Evolutionary conservation across 2,329 filamentous ascomycete genomes (phyloP), one percentile per base, ranked within the genome.

Genomic region (Diaporthe vexans): DNA sequence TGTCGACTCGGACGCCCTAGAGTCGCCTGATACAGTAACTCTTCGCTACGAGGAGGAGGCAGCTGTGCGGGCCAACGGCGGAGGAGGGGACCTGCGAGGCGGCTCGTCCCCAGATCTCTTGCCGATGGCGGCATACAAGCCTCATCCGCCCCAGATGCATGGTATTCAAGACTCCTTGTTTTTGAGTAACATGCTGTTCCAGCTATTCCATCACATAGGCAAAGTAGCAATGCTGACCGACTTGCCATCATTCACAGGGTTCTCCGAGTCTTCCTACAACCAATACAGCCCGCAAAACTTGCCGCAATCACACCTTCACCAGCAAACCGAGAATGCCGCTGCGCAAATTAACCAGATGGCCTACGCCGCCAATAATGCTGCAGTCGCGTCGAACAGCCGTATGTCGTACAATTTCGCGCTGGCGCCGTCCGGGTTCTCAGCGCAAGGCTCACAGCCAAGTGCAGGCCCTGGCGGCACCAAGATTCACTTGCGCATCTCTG

Each of bases 121-220:
- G 85, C 91, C 93, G 85, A 95, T 95, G 93, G 93, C 94, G 84
- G 92, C 92, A 85, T 95, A 95, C 88, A 97, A 97, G 85, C 85
- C 91, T 74, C 91, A 93, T 83, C 88, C 92, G 84, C 88, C 93
- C 83, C 93, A 93, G 83, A 90, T 95, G 86, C 93, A 96, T 85
- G 94, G 95, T 97, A 87, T 86, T 94, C 13, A 92, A 67, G 26
- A 24, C 15, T 24, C 37, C 19, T 13, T 15, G 40, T 26, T 54
- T 56, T 52, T 13, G 29, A 33, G 29, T 35, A 35, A 48, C 70
- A 29, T 43, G 46, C 19, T n/a, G 46, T 10, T 48, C 46, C 46
- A 21, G 19, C 19, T 48, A 48, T 48, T 19, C 15, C 21, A 29
- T 37, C 33, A n/a, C n/a, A 43, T 29, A 9, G 6, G 24, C 43